A percentile compares a stretch with the other conserved stretches of the same genome.
phyloP scores from a whole-genome alignment of 2,329 filamentous ascomycete genomes.

The Cytospora piceae region DNA sequence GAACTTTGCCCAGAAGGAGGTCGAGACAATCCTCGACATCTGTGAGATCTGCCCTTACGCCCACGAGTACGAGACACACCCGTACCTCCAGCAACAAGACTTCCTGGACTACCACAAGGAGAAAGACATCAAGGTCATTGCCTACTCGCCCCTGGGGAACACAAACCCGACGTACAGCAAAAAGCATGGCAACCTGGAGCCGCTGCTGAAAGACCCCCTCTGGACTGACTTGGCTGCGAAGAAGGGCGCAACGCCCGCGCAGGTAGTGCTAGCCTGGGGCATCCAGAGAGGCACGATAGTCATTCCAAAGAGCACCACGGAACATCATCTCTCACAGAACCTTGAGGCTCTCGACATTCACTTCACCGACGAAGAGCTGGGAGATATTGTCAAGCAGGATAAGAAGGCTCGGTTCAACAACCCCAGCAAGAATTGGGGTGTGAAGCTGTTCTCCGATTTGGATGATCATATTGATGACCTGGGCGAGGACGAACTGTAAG shows the following conservation, averaged over 20 bases:
- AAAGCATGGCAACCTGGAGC: slow-evolving; percentile 35
- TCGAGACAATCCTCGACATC: slow-evolving; percentile 45
- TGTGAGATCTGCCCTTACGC: slow-evolving; percentile 55
- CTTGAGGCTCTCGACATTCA: slow-evolving; percentile 52
- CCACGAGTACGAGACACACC: slow-evolving; percentile 62
- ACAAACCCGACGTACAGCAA: slow-evolving; percentile 51
- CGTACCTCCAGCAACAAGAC: slow-evolving; percentile 54
- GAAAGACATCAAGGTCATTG: slow-evolving; percentile 48
- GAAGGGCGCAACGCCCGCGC: slow-evolving; percentile 47
- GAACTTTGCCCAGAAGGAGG: slow-evolving; percentile 56
- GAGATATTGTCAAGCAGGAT: slow-evolving; percentile 35
- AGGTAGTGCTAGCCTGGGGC: slow-evolving; percentile 53
- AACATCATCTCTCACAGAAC: slow-evolving; percentile 49
- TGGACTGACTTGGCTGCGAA: slow-evolving; percentile 44
- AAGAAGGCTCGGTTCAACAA: slow-evolving; percentile 43
- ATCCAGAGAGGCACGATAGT: slow-evolving; percentile 50
- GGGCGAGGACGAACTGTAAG: slow-evolving; percentile 24
- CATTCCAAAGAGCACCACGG: slow-evolving; percentile 55
- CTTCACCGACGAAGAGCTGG: slow-evolving; percentile 45
- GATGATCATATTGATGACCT: slow-evolving; percentile 41
- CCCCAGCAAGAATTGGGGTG: slow-evolving; percentile 45
- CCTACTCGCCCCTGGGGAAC: slow-evolving; percentile 57
- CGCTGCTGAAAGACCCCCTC: slow-evolving; percentile 47
- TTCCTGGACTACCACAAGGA: slow-evolving; percentile 50
- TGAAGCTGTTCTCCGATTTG: slow-evolving; percentile 45